Evolutionary conservation across 805 yeast species (phyloP).

Genomic region (Wickerhamiella siamensis): DNA sequence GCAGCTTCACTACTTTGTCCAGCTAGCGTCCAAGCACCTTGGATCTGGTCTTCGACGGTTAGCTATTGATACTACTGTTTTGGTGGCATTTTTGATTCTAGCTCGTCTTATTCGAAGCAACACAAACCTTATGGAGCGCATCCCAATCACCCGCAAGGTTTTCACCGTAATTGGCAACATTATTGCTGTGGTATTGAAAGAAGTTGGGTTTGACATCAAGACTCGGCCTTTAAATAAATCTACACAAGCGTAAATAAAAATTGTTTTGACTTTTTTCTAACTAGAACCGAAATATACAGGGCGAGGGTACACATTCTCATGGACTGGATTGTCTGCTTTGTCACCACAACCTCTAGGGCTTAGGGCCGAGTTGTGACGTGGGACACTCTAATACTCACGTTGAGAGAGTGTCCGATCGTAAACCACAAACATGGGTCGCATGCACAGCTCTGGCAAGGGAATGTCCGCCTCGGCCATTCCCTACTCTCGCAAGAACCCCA

Average conservation of each 20-base stretch:
- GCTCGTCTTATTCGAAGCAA: constrained; percentile 12
- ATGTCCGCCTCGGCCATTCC: constrained; percentile 98
- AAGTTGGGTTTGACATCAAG: constrained; percentile 16
- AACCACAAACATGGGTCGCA: constrained; percentile 87
- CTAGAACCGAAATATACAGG: background rate
- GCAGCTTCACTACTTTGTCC: background rate
- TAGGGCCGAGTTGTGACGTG: background rate
- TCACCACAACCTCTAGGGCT: constrained; percentile 3
- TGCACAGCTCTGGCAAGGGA: constrained; percentile 99
- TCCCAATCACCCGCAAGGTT: constrained; percentile 10
- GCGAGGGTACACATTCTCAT: background rate
- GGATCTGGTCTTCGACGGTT: constrained; percentile 6
- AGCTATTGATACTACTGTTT: constrained; percentile 9
- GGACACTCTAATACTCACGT: background rate
- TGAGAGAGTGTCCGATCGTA: constrained; percentile 1
- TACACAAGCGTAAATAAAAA: background rate
- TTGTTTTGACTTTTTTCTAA: background rate
- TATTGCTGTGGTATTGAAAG: constrained; percentile 14
- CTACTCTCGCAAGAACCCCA: constrained; percentile 96
- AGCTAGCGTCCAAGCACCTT: background rate
- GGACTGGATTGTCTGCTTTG: background rate
- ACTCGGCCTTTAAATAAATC: background rate
- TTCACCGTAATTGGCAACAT: constrained; percentile 12
- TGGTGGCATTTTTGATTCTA: constrained; percentile 9
- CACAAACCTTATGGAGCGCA: constrained; percentile 8